Percentiles rank a stretch among this genome's conserved stretches.
These are phyloP conservation scores for Ustilago trichophora DNA, from an alignment of 1,284 basidiomycete species.

Conservation along the genomic window DNA sequence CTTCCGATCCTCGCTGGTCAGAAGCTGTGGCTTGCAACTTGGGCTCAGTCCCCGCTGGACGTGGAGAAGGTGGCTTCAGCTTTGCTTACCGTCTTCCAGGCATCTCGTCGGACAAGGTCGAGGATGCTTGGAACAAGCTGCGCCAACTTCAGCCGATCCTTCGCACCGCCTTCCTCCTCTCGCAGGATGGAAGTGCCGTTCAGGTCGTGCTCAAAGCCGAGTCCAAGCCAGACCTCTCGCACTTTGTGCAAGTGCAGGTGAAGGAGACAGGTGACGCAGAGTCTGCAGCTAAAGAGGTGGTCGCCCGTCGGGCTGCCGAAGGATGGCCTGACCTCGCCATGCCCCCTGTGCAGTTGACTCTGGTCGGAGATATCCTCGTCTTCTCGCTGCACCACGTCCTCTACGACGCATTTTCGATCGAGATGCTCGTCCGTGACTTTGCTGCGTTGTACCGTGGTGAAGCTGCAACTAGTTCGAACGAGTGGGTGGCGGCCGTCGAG, in stretches of 20 bases:
- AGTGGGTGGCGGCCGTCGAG: conserved; percentile 31
- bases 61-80: conserved; percentile 42
- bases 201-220: conserved; percentile 38
- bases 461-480: conserved; percentile 3
- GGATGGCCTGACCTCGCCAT: conserved; percentile 23
- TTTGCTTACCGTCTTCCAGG: conserved; percentile 44
- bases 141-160: conserved; percentile 48
- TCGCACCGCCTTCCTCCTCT: conserved; percentile 47
- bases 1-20: conserved; percentile 55
- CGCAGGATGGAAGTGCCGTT: conserved; percentile 15
- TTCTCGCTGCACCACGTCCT: conserved; percentile 60
- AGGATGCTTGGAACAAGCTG: conserved; percentile 44
- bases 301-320: conserved; percentile 6
- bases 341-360: conserved; percentile 31
- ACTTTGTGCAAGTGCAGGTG: conserved; percentile 9
- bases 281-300: conserved; percentile 4
- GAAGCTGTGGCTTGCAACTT: conserved; percentile 43
- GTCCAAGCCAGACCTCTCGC: not conserved
- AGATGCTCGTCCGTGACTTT: conserved; percentile 53
- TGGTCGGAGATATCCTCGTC: conserved; percentile 40
- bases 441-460: conserved; percentile 30
- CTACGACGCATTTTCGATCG: conserved; percentile 61
- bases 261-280: not conserved
- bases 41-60: conserved; percentile 21
- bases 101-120: conserved; percentile 10